phyloP scores from a whole-genome alignment of 768 basidiomycete genomes.

The Russula olivacea region DNA sequence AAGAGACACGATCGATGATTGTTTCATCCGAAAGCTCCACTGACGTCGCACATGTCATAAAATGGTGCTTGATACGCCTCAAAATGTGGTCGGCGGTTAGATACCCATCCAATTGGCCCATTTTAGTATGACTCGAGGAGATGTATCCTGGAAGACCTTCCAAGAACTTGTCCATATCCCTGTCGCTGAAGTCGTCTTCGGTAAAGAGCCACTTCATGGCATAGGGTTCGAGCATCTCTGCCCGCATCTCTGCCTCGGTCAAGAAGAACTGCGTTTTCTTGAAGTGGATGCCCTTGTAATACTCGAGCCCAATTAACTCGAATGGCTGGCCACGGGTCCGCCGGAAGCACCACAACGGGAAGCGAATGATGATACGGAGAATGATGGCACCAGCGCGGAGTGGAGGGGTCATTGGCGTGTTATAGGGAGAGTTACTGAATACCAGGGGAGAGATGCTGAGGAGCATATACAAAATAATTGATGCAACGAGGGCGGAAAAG shows the following conservation, averaged over 20 bases:
- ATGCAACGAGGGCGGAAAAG: background rate
- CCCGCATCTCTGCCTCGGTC: background rate
- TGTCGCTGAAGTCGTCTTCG: conserved; percentile 10
- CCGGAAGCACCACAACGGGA: too few relatives aligned
- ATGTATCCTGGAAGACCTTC: conserved; percentile 16
- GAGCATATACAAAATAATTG: background rate
- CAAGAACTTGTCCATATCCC: conserved; percentile 14
- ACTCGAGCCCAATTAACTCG: background rate
- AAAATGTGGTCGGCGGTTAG: background rate
- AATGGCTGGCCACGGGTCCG: background rate
- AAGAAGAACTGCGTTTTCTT: background rate
- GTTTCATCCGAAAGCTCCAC: conserved; percentile 4
- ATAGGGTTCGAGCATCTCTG: conserved; percentile 2
- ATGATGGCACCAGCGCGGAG: background rate
- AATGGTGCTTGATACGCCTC: conserved; percentile 5
- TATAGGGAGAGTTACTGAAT: conserved; percentile 10
- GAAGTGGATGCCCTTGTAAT: conserved; percentile 5
- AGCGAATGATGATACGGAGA: background rate
- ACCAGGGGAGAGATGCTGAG: conserved; percentile 15
- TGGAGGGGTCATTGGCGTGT: conserved; percentile 12
- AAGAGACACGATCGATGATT: conserved; percentile 1
- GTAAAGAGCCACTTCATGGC: conserved; percentile 15
- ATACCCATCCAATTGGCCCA: background rate
- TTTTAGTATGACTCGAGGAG: conserved; percentile 1
- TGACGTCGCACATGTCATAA: conserved; percentile 11